Evolutionary conservation across 1,284 basidiomycete species (phyloP), one percentile per base, ranked within the genome.

Genomic region (Erythrobasidium hasegawianum): DNA sequence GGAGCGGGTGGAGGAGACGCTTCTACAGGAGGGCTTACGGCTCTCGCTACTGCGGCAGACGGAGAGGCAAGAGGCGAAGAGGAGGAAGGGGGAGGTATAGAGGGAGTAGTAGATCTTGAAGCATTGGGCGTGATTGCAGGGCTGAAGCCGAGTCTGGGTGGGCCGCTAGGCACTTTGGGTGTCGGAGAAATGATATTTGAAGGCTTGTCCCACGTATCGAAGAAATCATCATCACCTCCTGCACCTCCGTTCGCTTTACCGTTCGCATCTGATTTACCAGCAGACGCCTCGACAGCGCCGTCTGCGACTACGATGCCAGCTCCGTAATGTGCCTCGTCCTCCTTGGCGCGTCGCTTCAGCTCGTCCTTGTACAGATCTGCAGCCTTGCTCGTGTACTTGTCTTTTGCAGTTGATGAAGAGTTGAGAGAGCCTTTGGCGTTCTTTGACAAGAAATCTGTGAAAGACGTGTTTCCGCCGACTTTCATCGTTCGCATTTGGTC

Each of bases 401-500:
- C 89, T 58, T 72, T 57, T 68, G 72, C 26, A 64, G 80, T 50
- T 9, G 55, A 18, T 27, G 3, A 55, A 26, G 41, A 24, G 11
- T n/a, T 50, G 33, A 65, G 29, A 2, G 83, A 81, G 1, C 83
- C 74, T 16, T 89, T 89, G 7, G 92, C 90, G 73, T 94, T 87
- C 75, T 88, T 89, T 29, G 82, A 87, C 78, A 97, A 94, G 79
- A 95, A 98, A 5, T 95, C 92, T 24, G 82, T 83, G 2, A 91
- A 89, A n/a, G 87, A 85, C 16, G 83, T 83, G 78, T 98, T 99
- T 7, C 95, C 95, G 49, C 91, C 94, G 45, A 94, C 86, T 81
- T 98, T 97, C 90, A 99, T 95, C 4, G 86, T 89, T 26, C 95
- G 87, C 33, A 99, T 82, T 79, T 99, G 95, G 65, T 81, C 80